Base-by-base conservation (phyloP, 2,329 filamentous ascomycete species). In the Aspergillus quadrilineatus region DNA sequence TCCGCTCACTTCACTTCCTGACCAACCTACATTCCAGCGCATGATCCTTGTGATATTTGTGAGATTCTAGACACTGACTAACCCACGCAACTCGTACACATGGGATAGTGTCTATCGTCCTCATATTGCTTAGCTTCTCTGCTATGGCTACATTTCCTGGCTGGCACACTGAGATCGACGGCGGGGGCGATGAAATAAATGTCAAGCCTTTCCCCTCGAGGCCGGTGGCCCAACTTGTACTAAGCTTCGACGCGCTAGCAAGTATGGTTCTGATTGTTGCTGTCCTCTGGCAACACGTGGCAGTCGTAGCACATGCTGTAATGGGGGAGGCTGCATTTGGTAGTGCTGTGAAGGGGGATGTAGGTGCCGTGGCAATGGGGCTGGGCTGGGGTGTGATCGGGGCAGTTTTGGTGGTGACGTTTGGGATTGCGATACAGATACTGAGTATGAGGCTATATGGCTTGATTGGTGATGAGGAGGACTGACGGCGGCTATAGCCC, bases 241-340 rank as follows among this genome's bases (percentile, higher is more conserved):
- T 45, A 4, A 12, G 26, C 12, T 42, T 50, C 10, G 9, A 42
- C 5, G 1, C 12, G 2, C 10, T 50, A 9, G 37, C 48, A 29
- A 26, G 12, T 8, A 26, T 50, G 26, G 39, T 43, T 32, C 14
- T 50, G 1, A 15, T 50, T 6, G 9, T 14, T 17, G 48, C 34
- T 15, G 14, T 50, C 22, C 48, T 50, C 9, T 50, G 48, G 48
- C 48, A 50, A 36, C 48, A 50, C 17, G 36, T 50, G 2, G 48
- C 48, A 4, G 48, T 30, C 8, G 48, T 50, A 15, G 48, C 48
- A 12, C 48, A 50, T 26, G 34, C 48, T n/a, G 48, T 22, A 1
- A 50, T 36, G 2, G 42, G 26, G 15, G 48, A 50, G 36, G 36
- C 48, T n/a, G 48, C 48, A 17, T 50, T 50, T 6, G 28, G 39